Conservation (phyloP, 805 yeast species). For the Monosporozyma servazzii region DNA sequence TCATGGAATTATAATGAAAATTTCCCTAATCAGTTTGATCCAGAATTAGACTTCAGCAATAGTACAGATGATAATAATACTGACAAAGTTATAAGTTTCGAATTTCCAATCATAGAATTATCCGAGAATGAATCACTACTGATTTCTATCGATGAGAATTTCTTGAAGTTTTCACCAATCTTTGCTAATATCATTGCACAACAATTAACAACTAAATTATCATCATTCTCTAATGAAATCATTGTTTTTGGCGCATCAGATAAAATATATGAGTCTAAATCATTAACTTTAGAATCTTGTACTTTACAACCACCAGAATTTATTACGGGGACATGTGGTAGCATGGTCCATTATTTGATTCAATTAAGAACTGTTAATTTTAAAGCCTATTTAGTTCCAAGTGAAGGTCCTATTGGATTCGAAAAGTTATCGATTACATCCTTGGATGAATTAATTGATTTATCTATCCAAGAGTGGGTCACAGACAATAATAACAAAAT, state of each 20-base stretch:
- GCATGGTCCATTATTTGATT: constrained; percentile 29
- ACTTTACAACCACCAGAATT: constrained; percentile 50
- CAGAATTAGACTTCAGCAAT: constrained; percentile 6
- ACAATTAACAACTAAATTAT: constrained; percentile 15
- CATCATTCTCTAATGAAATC: constrained; percentile 31
- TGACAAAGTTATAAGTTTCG: constrained; percentile 8
- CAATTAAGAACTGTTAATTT: constrained; percentile 7
- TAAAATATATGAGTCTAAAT: constrained; percentile 18
- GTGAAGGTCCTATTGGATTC: constrained; percentile 56
- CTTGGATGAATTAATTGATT: constrained; percentile 23
- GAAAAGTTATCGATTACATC: constrained; percentile 37
- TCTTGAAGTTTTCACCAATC: constrained; percentile 30
- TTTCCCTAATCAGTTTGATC: constrained; percentile 22
- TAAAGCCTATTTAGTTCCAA: constrained; percentile 29
- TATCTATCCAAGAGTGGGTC: constrained; percentile 9
- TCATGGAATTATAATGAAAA: constrained; percentile 22
- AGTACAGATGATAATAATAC: background rate
- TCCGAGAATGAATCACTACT: constrained; percentile 12
- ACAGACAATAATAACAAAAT: background rate
- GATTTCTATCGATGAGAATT: constrained; percentile 22
- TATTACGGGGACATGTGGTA: constrained; percentile 49
- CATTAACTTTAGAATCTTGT: constrained; percentile 19
- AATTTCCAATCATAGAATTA: constrained; percentile 16
- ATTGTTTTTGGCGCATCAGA: constrained; percentile 24
- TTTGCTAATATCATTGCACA: constrained; percentile 25